Base-by-base conservation (phyloP, 371 early-diverging fungal genomes). In the Batrachochytrium dendrobatidis region DNA sequence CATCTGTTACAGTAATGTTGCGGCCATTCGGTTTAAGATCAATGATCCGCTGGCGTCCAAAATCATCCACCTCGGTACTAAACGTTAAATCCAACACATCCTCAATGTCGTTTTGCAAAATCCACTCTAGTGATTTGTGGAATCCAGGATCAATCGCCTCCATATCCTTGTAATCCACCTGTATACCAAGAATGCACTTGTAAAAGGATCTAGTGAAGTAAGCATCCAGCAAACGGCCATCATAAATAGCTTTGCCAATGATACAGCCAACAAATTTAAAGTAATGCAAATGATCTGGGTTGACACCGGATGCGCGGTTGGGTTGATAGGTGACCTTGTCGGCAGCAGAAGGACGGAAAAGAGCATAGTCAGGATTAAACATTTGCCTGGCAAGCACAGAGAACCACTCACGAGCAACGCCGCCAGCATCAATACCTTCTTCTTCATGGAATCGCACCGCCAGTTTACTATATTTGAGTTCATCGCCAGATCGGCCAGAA, bases 351-450 rank as follows among this genome's bases (percentile, higher is more conserved):
- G 92, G 90, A 65, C 85, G 87, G 80, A 99, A 99, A 49, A 99
- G 78, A 5, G 97, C 98, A 68, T 97, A 96, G 73, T 97, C 89
- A 10, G 98, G 98, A 72, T 99, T 94, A 76, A 98, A 94, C 93
- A 98, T 97, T 68, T 96, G 94, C 52, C 94, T 81, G 7, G 97
- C 88, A 4, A 99, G 81, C 8, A 90, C 95, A 53, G 88, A 87
- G 83, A 94, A 97, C 98, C 98, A 99, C 75, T 99, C 99, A 59
- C 99, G 86, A 3, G 95, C 91, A 18, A 99, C 89, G 53, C 99
- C 99, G 33, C 99, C 99, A 28, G 90, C 96, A 82, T 99, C 99
- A 0, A 98, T 89, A 53, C 98, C 99, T 66, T 97, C 97, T 77
- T 99, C 99, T 24, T 92, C 92, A 59, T 88, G 80, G 77, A 99